phyloP scores from a whole-genome alignment of 2,329 filamentous ascomycete species.

The Cyanodermella asteris region DNA sequence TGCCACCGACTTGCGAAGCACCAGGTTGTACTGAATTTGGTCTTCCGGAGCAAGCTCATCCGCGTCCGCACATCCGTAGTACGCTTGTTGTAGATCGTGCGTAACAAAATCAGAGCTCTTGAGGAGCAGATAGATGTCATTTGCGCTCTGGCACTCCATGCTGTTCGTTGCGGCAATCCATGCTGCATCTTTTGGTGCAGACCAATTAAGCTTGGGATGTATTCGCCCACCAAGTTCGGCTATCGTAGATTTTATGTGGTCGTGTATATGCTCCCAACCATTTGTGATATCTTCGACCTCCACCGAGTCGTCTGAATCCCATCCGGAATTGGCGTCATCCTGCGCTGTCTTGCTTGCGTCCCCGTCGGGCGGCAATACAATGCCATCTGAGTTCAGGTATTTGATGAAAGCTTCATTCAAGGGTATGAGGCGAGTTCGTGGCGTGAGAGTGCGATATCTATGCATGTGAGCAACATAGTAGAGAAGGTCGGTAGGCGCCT shows the following conservation, averaged over 20 bases:
- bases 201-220: constrained; percentile 93
- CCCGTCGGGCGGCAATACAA: constrained; percentile 44
- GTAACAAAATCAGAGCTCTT: constrained; percentile 91
- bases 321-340: constrained; percentile 28
- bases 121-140: constrained; percentile 80
- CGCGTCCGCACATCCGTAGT: constrained; percentile 45
- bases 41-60: constrained; percentile 7
- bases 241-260: constrained; percentile 55
- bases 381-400: constrained; percentile 83
- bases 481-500: constrained; percentile 10
- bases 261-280: constrained; percentile 49
- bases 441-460: constrained; percentile 57
- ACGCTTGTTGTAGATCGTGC: constrained; percentile 83
- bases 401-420: constrained; percentile 54
- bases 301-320: constrained; percentile 31
- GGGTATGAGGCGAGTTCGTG: constrained; percentile 69
- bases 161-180: constrained; percentile 81
- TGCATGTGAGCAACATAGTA: constrained; percentile 1
- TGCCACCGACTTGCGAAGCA: constrained; percentile 71
- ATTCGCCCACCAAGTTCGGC: constrained; percentile 64
- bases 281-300: constrained; percentile 33
- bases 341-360: constrained; percentile 13
- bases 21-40: constrained; percentile 51
- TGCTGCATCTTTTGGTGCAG: constrained; percentile 80
- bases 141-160: constrained; percentile 69